Base-by-base conservation (phyloP, 345 rosid genomes). In the Viola odorata region DNA sequence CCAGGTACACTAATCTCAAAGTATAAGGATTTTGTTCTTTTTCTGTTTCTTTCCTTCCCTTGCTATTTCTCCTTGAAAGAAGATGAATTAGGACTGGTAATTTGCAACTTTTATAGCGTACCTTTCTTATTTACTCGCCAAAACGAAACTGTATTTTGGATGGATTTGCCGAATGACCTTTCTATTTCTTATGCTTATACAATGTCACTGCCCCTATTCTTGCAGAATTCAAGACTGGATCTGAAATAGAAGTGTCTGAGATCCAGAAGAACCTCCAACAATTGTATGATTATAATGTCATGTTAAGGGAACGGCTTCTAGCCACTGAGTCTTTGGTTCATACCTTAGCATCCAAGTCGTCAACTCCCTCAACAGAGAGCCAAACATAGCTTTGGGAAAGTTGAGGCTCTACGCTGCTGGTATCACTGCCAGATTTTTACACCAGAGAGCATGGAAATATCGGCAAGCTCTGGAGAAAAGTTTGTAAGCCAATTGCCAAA, bases 231-330 rank as follows among this genome's bases (percentile, higher is more conserved):
- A 83, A 63, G 62, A 71, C 61, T 37, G 80, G 75, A 67, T 80
- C 88, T 41, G 80, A 80, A 72, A 58, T 82, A 50, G 86, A 86
- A 41, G 67, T 84, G 75, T 63, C 78, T 4, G 90, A 84, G 49
- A 82, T 90, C 60, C 82, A 77, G 70, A 88, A 75, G 66, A 86
- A 79, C 59, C 78, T 94, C 17, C 77, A 70, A 59, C 68, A 64
- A 16, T 69, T 94, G 50, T 82, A 84, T 17, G 84, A 87, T 42
- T 94, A 90, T 74, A 94, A 94, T 69, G 75, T 86, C 39, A 72
- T 73, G 78, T 76, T 94, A 56, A 82, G 91, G 72, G 89, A 90
- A 62, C 78, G 86, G 60, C 70, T 88, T 56, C 49, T 78, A 11
- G 86, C 83, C 37, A 73, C 85, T 12, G 91, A 82, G 61, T 60